Base-by-base conservation (phyloP, 768 basidiomycete genomes). In the Xerocomellus intermedius region DNA sequence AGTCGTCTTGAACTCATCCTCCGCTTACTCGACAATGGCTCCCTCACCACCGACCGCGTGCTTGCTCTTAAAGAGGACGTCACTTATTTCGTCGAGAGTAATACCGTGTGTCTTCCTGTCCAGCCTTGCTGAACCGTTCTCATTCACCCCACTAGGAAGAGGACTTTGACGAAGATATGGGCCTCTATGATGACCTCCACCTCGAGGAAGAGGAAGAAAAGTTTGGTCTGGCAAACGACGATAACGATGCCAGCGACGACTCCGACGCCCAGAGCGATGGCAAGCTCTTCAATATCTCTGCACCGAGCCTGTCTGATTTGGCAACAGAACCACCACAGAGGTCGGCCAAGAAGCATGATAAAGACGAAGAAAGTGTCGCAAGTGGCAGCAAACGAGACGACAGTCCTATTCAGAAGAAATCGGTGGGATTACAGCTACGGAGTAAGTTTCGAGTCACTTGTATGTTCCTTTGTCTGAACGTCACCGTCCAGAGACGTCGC, bases 121-220 rank as follows among this genome's bases (percentile, higher is more conserved):
- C 28, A 49, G 39, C 45, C 49, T 52, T 52, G 28, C 44, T 37
- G 48, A 38, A 38, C 53, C 24, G 43, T 59, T 63, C 65, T 59
- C 65, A 65, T 58, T 44, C 44, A 35, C 52, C 21, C 42, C 53
- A 44, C 47, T 70, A 98, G 97, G 94, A 96, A 50, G 97, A 98
- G 64, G 89, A 91, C 64, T 99, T 97, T 71, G 94, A 98, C 55
- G 95, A 96, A 69, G 93, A 98, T 66, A 90, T 94, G 69, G 94
- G 92, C 44, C 90, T 99, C 48, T 99, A 99, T 66, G 97, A 98
- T 63, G 97, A 98, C 16, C 91, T 99, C 57, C 91, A 91, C 64
- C 87, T 99, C 43, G 91, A 97, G 63, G 96, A 97, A 67, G 94
- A 97, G 70, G 96, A 98, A 67, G 94, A 94, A 75, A 89, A 91